Evolutionary conservation across 768 basidiomycete species (phyloP).

Genomic region (Lactifluus hygrophoroides): DNA sequence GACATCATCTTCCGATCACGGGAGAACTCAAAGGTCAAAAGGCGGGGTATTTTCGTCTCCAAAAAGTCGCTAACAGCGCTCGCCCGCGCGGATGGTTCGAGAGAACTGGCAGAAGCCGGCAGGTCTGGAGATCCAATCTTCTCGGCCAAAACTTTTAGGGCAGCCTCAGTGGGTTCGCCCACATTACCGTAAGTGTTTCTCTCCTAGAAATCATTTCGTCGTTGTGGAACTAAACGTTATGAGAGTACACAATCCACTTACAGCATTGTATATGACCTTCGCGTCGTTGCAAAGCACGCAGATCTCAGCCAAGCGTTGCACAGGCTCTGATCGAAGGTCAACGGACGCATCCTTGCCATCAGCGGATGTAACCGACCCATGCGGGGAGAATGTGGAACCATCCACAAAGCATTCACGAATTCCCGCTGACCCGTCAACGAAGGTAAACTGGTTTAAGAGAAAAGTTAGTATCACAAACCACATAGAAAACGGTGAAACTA

Average conservation of each 20-base stretch:
- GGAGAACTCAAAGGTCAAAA: slow-evolving; percentile 95
- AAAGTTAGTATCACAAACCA: neutral
- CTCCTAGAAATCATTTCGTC: slow-evolving; percentile 41
- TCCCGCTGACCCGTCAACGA: slow-evolving; percentile 47
- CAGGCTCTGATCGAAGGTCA: slow-evolving; percentile 57
- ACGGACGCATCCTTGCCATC: slow-evolving; percentile 50
- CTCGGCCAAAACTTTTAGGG: slow-evolving; percentile 89
- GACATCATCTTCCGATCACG: slow-evolving; percentile 99
- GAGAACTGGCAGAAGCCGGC: slow-evolving; percentile 44
- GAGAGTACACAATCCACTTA: slow-evolving; percentile 29
- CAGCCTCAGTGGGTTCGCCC: slow-evolving; percentile 97
- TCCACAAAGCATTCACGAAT: slow-evolving; percentile 72
- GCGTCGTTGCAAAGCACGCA: slow-evolving; percentile 92
- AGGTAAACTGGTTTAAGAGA: slow-evolving; percentile 50
- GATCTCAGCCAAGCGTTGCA: slow-evolving; percentile 85
- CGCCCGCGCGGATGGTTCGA: slow-evolving; percentile 56
- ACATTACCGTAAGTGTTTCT: slow-evolving; percentile 72
- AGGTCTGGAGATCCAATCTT: slow-evolving; percentile 78
- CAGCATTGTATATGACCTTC: slow-evolving; percentile 75
- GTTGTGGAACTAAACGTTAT: slow-evolving; percentile 2
- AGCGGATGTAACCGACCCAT: slow-evolving; percentile 60
- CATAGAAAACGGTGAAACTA: neutral
- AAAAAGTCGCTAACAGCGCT: slow-evolving; percentile 81
- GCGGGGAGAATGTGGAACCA: slow-evolving; percentile 87
- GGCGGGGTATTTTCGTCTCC: slow-evolving; percentile 63